These are phyloP conservation scores for Colletotrichum siamense DNA, from an alignment of 2,329 filamentous ascomycete species.

Conservation along the genomic window DNA sequence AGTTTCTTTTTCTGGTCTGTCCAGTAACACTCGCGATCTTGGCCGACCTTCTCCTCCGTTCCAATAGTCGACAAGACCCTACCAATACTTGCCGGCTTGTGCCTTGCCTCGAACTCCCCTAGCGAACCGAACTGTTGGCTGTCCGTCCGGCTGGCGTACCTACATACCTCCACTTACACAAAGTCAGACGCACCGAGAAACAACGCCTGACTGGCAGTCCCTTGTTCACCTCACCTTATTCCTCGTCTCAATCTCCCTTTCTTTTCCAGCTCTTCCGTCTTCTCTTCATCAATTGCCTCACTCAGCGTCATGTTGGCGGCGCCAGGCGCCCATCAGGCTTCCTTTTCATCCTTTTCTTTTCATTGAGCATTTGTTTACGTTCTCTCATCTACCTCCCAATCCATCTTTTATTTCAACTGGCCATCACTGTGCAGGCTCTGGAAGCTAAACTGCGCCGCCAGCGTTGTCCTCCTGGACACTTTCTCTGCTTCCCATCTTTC, in stretches of 20 bases:
- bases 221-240: background rate
- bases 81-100: background rate
- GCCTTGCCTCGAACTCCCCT: background rate
- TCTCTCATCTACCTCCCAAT: background rate
- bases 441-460: background rate
- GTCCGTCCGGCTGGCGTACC: background rate
- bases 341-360: background rate
- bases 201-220: background rate
- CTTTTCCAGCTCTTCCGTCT: background rate
- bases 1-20: background rate
- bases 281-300: background rate
- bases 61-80: background rate
- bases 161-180: background rate
- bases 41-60: background rate
- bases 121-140: background rate
- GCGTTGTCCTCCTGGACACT: background rate
- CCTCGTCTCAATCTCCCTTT: background rate
- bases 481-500: background rate
- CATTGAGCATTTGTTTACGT: background rate
- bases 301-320: slow-evolving; percentile 14
- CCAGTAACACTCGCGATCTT: background rate
- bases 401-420: background rate
- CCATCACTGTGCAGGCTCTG: background rate
- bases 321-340: background rate
- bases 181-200: background rate